phyloP scores from a whole-genome alignment of 352 stramenopile genomes.

The Phytophthora cactorum region DNA sequence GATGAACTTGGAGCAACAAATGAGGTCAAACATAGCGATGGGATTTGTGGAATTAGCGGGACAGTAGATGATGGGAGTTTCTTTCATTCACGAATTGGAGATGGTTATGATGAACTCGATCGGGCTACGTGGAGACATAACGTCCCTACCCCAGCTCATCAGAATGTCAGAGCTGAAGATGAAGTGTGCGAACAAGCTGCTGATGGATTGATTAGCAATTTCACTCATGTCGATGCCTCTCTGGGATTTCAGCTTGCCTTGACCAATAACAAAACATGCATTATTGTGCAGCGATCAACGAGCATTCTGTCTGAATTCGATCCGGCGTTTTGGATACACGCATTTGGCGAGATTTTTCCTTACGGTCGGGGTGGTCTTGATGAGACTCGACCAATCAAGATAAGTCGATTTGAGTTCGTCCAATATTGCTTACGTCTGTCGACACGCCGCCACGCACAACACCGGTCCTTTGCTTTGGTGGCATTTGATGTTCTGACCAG shows the following conservation, averaged over 20 bases:
- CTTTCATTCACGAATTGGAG: too few species aligned
- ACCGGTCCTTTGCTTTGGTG: background rate
- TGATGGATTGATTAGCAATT: background rate
- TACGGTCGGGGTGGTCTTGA: constrained; percentile 27
- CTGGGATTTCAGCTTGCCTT: background rate
- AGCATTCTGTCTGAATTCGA: constrained; percentile 32
- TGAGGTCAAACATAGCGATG: too few species aligned
- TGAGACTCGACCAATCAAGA: constrained; percentile 8
- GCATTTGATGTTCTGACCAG: constrained; percentile 10
- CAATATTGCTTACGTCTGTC: constrained; percentile 8
- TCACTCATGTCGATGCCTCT: background rate
- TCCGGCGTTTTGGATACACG: constrained; percentile 15
- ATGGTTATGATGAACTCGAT: constrained; percentile 2
- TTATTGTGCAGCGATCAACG: constrained; percentile 19
- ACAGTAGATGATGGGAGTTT: too few species aligned
- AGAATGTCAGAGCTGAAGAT: background rate
- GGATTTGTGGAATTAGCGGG: too few species aligned
- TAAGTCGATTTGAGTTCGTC: constrained; percentile 7
- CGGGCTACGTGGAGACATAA: constrained; percentile 4
- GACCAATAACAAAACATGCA: background rate
- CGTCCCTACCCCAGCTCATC: background rate
- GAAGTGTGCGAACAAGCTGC: constrained; percentile 3
- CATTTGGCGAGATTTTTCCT: constrained; percentile 15
- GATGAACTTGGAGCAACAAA: too few species aligned
- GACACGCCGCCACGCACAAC: background rate